Evolutionary conservation across 2,329 filamentous ascomycete genomes (phyloP), one percentile per base, ranked within the genome.

Genomic region (Cladophialophora exuberans): DNA sequence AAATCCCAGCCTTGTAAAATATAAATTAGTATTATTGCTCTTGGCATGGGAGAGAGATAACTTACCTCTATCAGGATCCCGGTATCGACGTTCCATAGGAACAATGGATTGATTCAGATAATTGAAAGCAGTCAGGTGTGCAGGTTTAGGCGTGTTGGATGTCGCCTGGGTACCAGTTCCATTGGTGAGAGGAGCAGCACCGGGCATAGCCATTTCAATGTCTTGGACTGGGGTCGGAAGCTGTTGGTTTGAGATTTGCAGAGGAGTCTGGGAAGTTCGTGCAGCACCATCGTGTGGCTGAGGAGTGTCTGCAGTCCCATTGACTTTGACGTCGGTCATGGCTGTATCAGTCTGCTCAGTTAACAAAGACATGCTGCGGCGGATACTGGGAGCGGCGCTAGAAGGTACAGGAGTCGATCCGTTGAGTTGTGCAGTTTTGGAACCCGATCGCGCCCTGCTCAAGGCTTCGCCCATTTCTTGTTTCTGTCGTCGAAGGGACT

Each of bases 401-500:
- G 52, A 52, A 22, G 60, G 62, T 5, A 47, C 59, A 20, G 62
- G 62, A 2, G 62, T 63, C 5, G 57, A 58, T 9, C 54, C 57
- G 15, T 58, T 58, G 49, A 50, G 39, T 28, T 56, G 58, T 17
- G 49, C 25, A 6, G 25, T 23, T 42, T 28, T 57, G 15, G 63
- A 61, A 20, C 20, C 54, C 26, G 55, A 56, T 51, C 61, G 53
- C 23, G 54, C 57, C 39, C 54, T 54, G 36, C 23, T 62, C 46
- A 63, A 38, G 4, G 61, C 62, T 43, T 65, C 78, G 74, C 55
- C 77, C 78, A 38, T 79, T 74, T 59, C 75, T 70, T 76, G 73
- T 63, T 79, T 76, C 64, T 83, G 81, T 33, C 79, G 73, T 57
- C 74, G 70, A 13, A 83, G 70, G 6, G 81, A 78, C 58, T 81